Evolutionary conservation across 306 rosid species (phyloP).

Genomic region (Cucurbita moschata): DNA sequence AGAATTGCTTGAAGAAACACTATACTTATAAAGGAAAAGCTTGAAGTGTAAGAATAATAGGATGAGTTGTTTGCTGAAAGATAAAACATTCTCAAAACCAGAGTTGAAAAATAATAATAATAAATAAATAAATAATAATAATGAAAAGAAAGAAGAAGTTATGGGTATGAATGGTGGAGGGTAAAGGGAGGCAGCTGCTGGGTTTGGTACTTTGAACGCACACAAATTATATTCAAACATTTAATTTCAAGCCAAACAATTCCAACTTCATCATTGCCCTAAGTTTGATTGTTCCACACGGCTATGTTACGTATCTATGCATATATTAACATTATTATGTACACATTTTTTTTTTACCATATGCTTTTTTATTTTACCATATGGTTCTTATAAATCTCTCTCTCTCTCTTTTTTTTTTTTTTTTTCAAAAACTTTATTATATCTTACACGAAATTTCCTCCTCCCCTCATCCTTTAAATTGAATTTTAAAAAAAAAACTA

Average conservation of each 20-base stretch:
- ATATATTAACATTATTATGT: background rate
- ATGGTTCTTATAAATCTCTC: background rate
- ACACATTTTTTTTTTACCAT: background rate
- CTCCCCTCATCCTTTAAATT: background rate
- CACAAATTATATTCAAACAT: background rate
- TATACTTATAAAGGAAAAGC: background rate
- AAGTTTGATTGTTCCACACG: constrained; percentile 8
- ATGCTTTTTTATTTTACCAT: background rate
- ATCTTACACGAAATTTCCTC: background rate
- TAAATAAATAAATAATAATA: background rate
- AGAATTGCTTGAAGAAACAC: background rate
- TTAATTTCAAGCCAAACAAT: background rate
- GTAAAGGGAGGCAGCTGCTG: background rate
- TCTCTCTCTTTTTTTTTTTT: too few species aligned
- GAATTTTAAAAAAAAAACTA: too few species aligned
- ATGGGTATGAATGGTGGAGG: background rate
- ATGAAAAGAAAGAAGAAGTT: background rate
- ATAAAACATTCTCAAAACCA: background rate
- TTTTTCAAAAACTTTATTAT: too few species aligned
- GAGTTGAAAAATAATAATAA: background rate
- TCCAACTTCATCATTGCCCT: background rate
- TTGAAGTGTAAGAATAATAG: background rate
- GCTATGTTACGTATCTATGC: background rate
- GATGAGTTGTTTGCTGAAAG: constrained; percentile 1
- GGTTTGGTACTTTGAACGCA: background rate